phyloP scores from a whole-genome alignment of 345 rosid species.

The Gossypium stocksii region DNA sequence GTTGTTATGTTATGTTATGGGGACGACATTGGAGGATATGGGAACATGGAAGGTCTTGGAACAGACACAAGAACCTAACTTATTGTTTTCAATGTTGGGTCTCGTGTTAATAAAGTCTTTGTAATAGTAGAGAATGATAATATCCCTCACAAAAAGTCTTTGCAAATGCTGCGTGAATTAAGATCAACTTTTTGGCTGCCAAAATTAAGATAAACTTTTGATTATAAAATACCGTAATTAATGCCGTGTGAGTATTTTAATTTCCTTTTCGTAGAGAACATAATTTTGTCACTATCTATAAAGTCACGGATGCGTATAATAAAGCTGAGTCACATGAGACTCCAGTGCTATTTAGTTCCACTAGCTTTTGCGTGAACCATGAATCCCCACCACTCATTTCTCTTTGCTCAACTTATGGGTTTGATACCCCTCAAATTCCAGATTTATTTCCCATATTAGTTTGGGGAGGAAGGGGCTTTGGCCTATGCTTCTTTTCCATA shows the following conservation, averaged over 20 bases:
- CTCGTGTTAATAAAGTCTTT: too few species aligned
- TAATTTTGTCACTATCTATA: slow-evolving; percentile 17
- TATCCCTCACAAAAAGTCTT: neutral
- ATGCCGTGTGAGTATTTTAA: slow-evolving; percentile 20
- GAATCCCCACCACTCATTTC: neutral
- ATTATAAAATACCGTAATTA: slow-evolving; percentile 28
- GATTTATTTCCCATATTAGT: too few species aligned
- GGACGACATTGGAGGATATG: slow-evolving; percentile 17
- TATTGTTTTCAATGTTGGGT: too few species aligned
- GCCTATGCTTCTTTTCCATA: too few species aligned
- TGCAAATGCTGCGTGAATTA: slow-evolving; percentile 16
- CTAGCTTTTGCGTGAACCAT: neutral
- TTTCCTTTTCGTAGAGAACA: neutral
- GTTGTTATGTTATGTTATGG: slow-evolving; percentile 13
- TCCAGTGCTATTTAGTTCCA: slow-evolving; percentile 7
- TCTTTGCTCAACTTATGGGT: neutral
- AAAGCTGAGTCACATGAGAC: slow-evolving; percentile 23
- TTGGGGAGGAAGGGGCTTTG: too few species aligned
- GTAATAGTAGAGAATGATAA: too few species aligned
- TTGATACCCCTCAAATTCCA: neutral
- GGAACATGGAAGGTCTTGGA: neutral
- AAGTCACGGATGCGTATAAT: slow-evolving; percentile 35
- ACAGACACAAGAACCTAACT: too few species aligned
- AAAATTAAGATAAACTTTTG: too few species aligned
- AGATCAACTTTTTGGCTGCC: neutral